Base-by-base conservation (phyloP, 345 rosid species). In the Carallia brachiata region DNA sequence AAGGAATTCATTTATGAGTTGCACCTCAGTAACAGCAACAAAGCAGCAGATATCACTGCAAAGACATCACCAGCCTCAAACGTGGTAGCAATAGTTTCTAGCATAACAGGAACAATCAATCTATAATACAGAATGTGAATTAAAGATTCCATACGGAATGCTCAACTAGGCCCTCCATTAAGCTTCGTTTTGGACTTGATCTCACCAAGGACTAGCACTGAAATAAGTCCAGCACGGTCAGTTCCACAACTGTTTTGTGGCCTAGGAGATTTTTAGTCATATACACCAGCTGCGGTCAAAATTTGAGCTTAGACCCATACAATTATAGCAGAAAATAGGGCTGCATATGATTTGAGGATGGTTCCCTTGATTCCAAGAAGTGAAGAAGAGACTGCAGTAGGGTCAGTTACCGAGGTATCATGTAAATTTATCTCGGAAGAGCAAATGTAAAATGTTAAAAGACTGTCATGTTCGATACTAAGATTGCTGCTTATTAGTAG, bases 241-340 rank as follows among this genome's bases (percentile, higher is more conserved):
- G 90, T 84, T 10, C 93, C 86, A 63, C 97, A 94, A 70, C 90
- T 89, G 36, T 86, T 19, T 75, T 94, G 98, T 55, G 96, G 91
- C 32, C 40, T 78, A 39, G 82, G 75, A 18, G 92, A 62, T 77
- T 10, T 78, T 75, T 23, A 23, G 54, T 88, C 61, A 63, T 94
- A 94, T 52, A 95, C 93, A 70, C 96, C 95, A 61, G 93, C 91
- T 13, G 75, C 85, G 7, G 95, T 89, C 66, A 94, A 85, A 76
- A 91, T 79, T 83, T 80, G 97, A 15, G 97, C 97, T 68, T 77
- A 87, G 30, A 75, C 86, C 97, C 96, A 94, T 1, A 83, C 84
- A 27, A 86, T 67, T 19, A 82, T 86, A 57, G 88, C 69, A 2
- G 95, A 66, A 66, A 85, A 72, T 17, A 91, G 84, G 78, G 90